Conservation (phyloP, 1,139 yeast genomes). For the Sugiyamaella xylanicola region DNA sequence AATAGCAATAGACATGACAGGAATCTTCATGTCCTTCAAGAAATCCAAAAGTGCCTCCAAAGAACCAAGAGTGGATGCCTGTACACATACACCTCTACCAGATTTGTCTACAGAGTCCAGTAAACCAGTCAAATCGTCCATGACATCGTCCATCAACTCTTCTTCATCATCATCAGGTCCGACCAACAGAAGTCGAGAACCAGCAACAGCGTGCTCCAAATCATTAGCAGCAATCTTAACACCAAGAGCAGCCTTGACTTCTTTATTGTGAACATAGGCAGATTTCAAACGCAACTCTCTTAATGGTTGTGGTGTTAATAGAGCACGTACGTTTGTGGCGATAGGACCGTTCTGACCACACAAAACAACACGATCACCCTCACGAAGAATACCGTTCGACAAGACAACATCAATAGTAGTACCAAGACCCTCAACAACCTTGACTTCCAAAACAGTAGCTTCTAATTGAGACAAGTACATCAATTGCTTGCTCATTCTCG, state of each 20-base stretch:
- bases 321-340: constrained; percentile 94
- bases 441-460: constrained; percentile 96
- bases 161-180: constrained; percentile 98
- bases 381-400: constrained; percentile 90
- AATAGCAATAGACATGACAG: constrained; percentile 96
- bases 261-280: constrained; percentile 92
- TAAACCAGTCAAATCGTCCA: constrained; percentile 96
- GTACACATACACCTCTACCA: constrained; percentile 97
- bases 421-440: constrained; percentile 98
- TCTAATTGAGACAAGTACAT: constrained; percentile 93
- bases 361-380: constrained; percentile 92
- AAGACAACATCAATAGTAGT: constrained; percentile 96
- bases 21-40: constrained; percentile 97
- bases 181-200: constrained; percentile 91
- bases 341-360: constrained; percentile 99
- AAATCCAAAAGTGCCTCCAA: constrained; percentile 95
- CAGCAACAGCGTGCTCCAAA: constrained; percentile 98
- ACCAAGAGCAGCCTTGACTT: constrained; percentile 98
- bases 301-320: constrained; percentile 95
- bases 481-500: constrained; percentile 98
- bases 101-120: constrained; percentile 91
- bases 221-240: constrained; percentile 98
- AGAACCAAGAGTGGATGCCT: constrained; percentile 97
- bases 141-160: constrained; percentile 94
- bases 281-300: constrained; percentile 95